Conservation (phyloP, 2,329 filamentous ascomycete genomes). For the Trichoderma sp. region DNA sequence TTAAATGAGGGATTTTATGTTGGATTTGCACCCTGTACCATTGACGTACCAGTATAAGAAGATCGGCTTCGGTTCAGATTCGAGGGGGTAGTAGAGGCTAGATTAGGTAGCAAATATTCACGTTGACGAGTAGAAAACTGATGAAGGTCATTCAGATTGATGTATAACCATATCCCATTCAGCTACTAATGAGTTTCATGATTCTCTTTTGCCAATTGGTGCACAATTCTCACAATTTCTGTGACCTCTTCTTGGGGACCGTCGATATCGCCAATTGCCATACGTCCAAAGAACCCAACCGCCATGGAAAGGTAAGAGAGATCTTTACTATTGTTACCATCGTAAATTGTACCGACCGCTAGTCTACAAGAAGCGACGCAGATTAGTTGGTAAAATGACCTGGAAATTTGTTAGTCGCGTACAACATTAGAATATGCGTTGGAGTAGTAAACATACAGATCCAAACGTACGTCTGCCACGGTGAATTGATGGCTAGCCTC, state of each 20-base stretch:
- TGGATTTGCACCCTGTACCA: background rate
- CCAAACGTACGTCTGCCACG: background rate
- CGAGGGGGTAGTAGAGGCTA: background rate
- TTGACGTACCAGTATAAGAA: background rate
- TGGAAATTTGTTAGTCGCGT: background rate
- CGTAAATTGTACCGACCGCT: background rate
- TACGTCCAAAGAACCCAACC: background rate
- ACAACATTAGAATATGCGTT: background rate
- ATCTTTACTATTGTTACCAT: background rate
- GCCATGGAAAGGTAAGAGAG: background rate
- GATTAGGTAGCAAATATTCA: background rate
- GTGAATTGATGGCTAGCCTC: background rate
- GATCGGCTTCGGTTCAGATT: background rate
- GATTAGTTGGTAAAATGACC: background rate
- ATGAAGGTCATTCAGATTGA: background rate
- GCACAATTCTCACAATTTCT: background rate
- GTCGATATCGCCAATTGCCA: background rate
- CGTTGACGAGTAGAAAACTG: background rate
- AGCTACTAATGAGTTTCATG: background rate
- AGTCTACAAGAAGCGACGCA: background rate
- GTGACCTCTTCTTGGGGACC: background rate
- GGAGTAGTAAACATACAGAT: background rate
- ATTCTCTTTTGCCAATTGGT: background rate
- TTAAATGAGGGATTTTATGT: background rate
- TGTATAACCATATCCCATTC: too few species aligned